Conservation (phyloP, 768 basidiomycete genomes). For the Xerocomus spinulosus region DNA sequence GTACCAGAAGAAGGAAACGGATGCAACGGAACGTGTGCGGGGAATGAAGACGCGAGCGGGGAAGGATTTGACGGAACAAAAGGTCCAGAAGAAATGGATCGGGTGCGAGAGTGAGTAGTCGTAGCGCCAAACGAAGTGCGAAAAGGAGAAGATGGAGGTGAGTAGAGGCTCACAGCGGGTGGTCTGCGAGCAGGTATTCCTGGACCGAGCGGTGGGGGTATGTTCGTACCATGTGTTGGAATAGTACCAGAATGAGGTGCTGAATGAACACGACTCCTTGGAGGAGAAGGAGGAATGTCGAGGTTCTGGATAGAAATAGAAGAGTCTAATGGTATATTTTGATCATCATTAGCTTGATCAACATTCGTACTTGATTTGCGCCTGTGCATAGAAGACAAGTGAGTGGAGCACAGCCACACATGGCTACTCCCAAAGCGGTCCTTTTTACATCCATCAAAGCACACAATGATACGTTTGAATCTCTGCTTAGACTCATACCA, state of each 20-base stretch:
- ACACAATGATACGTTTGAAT: conserved; percentile 85
- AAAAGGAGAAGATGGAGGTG: conserved; percentile 32
- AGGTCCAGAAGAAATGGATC: conserved; percentile 33
- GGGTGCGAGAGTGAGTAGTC: conserved; percentile 26
- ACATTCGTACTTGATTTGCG: conserved; percentile 46
- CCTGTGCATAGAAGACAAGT: conserved; percentile 32
- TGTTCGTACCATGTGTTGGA: conserved; percentile 16
- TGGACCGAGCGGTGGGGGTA: conserved; percentile 21
- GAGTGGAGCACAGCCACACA: background rate
- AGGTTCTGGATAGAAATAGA: conserved; percentile 4
- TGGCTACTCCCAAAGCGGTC: conserved; percentile 40
- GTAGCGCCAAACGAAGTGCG: conserved; percentile 21
- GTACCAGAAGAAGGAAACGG: conserved; percentile 19
- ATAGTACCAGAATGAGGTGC: conserved; percentile 22
- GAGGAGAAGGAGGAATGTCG: conserved; percentile 14
- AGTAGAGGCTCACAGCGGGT: conserved; percentile 18
- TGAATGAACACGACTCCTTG: conserved; percentile 26
- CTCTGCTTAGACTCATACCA: conserved; percentile 80
- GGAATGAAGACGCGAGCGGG: conserved; percentile 27
- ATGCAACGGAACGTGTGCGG: conserved; percentile 22
- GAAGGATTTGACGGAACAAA: conserved; percentile 25
- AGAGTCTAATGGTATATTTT: background rate
- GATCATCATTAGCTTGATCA: conserved; percentile 28
- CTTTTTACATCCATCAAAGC: conserved; percentile 66
- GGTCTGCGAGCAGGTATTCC: conserved; percentile 28